These are phyloP conservation scores for Immersiella caudata DNA, from an alignment of 495 filamentous ascomycete species.

Conservation along the genomic window DNA sequence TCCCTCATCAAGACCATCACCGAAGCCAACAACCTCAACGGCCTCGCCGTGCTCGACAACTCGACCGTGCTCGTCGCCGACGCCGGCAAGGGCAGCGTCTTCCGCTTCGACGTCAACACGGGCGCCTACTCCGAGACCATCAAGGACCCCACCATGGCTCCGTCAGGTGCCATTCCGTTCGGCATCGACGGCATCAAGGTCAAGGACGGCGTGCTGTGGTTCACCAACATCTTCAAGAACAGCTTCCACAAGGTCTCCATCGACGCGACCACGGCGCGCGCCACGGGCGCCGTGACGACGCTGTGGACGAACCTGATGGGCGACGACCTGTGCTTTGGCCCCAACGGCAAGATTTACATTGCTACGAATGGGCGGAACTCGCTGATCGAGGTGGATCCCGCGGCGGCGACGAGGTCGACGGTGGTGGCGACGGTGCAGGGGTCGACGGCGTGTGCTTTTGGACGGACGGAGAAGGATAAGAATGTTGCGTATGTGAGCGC, in stretches of 20 bases:
- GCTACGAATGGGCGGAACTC: constrained; percentile 43
- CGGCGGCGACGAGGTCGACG: constrained; percentile 32
- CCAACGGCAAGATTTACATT: constrained; percentile 46
- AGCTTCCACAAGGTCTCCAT: constrained; percentile 44
- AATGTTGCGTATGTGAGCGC: constrained; percentile 44
- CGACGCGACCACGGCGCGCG: constrained; percentile 43
- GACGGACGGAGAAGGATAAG: constrained; percentile 44
- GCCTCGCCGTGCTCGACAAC: constrained; percentile 43
- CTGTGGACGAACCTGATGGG: constrained; percentile 47
- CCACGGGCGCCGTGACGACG: constrained; percentile 37
- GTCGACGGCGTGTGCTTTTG: constrained; percentile 43
- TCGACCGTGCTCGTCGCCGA: constrained; percentile 45
- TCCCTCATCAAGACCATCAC: constrained; percentile 42
- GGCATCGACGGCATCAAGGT: constrained; percentile 44
- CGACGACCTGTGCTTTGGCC: constrained; percentile 46
- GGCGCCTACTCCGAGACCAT: constrained; percentile 41
- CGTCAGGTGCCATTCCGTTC: constrained; percentile 41
- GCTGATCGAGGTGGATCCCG: constrained; percentile 45
- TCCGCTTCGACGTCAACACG: constrained; percentile 42
- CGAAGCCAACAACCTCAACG: constrained; percentile 47
- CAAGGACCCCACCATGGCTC: constrained; percentile 43
- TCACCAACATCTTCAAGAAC: constrained; percentile 52
- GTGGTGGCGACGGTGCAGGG: constrained; percentile 38
- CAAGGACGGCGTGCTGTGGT: constrained; percentile 40
- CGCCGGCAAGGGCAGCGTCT: constrained; percentile 46